A percentile compares a stretch with the other conserved stretches of the same genome.
phyloP scores from a whole-genome alignment of 805 yeast species.

The Candida ortonii region DNA sequence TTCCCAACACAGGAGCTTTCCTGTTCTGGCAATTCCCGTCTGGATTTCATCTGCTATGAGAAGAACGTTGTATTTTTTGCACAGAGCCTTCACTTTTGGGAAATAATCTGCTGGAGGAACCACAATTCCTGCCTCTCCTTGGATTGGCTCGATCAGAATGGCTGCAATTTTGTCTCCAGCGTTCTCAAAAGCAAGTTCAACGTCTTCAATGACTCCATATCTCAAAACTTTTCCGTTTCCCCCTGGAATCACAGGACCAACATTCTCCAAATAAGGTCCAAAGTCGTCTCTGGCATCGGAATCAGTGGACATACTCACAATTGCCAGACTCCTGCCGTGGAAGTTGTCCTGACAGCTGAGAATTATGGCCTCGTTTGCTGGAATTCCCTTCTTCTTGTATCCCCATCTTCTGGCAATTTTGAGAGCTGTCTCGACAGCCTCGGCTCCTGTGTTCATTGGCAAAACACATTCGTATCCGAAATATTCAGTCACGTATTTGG shows the following conservation, averaged over 20 bases:
- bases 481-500: conserved; percentile 83
- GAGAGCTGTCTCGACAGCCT: conserved; percentile 94
- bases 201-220: conserved; percentile 83
- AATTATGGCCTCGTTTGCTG: conserved; percentile 79
- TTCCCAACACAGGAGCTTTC: conserved; percentile 87
- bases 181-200: conserved; percentile 72
- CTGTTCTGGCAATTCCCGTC: conserved; percentile 97
- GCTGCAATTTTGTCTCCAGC: conserved; percentile 93
- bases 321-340: conserved; percentile 95
- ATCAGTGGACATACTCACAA: conserved; percentile 94
- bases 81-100: conserved; percentile 64
- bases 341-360: conserved; percentile 86
- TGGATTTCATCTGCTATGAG: conserved; percentile 96
- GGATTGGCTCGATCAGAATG: conserved; percentile 89
- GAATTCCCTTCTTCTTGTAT: conserved; percentile 79
- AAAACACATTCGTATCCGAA: conserved; percentile 89
- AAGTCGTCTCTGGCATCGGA: conserved; percentile 85
- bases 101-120: conserved; percentile 87
- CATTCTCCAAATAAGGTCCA: conserved; percentile 84
- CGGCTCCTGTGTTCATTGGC: conserved; percentile 99
- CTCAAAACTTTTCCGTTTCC: conserved; percentile 59
- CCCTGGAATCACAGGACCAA: conserved; percentile 83
- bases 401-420: conserved; percentile 98
- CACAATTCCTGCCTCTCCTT: conserved; percentile 97
- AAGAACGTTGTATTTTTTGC: conserved; percentile 80